phyloP scores from a whole-genome alignment of 805 yeast genomes.

The Kodamaea neixiangensis region DNA sequence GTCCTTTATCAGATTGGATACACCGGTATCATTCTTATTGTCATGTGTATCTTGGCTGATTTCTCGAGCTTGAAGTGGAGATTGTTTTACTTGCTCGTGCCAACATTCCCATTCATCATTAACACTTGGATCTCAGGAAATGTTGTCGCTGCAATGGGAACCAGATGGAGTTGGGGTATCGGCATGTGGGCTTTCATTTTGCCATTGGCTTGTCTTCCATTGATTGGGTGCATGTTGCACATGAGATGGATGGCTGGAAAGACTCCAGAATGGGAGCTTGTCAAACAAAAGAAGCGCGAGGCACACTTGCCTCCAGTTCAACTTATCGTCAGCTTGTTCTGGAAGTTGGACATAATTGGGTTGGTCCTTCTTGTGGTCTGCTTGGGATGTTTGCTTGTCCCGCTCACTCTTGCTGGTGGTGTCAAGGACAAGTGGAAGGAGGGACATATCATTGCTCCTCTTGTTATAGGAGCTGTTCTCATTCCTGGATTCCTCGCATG shows the following conservation, averaged over 20 bases:
- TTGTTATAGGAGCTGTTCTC: constrained; percentile 15
- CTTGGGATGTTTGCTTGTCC: constrained; percentile 36
- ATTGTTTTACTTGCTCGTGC: constrained; percentile 17
- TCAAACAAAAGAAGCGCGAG: constrained; percentile 13
- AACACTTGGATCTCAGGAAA: constrained; percentile 24
- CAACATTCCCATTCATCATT: constrained; percentile 20
- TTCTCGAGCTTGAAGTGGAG: constrained; percentile 21
- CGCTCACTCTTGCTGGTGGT: constrained; percentile 35
- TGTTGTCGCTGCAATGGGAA: constrained; percentile 16
- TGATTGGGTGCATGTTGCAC: constrained; percentile 16
- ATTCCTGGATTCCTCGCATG: constrained; percentile 18
- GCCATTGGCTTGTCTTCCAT: constrained; percentile 21
- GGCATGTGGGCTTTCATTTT: constrained; percentile 27
- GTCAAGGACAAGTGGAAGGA: constrained; percentile 18
- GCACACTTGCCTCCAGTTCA: neutral
- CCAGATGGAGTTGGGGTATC: constrained; percentile 21
- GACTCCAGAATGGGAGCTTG: constrained; percentile 19
- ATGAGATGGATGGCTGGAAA: constrained; percentile 20
- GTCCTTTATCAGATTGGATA: constrained; percentile 24
- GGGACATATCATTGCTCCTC: constrained; percentile 14
- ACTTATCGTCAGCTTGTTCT: constrained; percentile 18
- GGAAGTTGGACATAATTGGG: constrained; percentile 40
- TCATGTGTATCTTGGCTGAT: constrained; percentile 20
- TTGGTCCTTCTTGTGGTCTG: constrained; percentile 33
- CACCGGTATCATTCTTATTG: constrained; percentile 19